These are phyloP conservation scores for Trametes polyzona DNA, from an alignment of 1,284 basidiomycete species.

Conservation along the genomic window DNA sequence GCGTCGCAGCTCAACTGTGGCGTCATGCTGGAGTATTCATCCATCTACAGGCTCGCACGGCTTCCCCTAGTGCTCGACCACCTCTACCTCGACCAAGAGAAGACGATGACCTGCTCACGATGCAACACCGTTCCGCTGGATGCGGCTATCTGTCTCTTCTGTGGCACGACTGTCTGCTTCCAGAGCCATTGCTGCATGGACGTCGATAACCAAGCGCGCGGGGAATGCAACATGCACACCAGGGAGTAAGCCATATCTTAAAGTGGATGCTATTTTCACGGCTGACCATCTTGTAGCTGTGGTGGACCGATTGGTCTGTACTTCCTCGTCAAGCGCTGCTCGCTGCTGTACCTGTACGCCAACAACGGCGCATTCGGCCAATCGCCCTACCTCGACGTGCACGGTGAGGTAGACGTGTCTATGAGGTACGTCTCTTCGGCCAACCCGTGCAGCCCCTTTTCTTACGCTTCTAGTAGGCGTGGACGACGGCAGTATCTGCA, in stretches of 20 bases:
- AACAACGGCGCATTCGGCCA: conserved; percentile 88
- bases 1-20: conserved; percentile 74
- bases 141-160: conserved; percentile 92
- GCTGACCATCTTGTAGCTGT: conserved; percentile 60
- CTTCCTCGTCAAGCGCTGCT: conserved; percentile 92
- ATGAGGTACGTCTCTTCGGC: conserved; percentile 81
- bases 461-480: conserved; percentile 50
- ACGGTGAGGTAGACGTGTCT: conserved; percentile 93
- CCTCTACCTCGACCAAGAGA: conserved; percentile 74
- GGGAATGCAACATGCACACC: conserved; percentile 96
- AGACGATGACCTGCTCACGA: conserved; percentile 71
- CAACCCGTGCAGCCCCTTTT: conserved; percentile 23
- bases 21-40: conserved; percentile 83
- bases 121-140: conserved; percentile 85
- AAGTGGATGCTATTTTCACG: no score
- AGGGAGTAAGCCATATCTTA: no score
- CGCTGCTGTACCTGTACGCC: conserved; percentile 90
- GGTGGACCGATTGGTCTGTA: conserved; percentile 89
- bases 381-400: conserved; percentile 93
- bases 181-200: conserved; percentile 94
- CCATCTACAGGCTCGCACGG: conserved; percentile 82
- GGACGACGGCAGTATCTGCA: conserved; percentile 91
- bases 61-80: conserved; percentile 86
- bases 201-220: conserved; percentile 61
- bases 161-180: conserved; percentile 88